Percentiles rank a stretch among this genome's conserved stretches.
Evolutionary conservation across 2,329 filamentous ascomycete genomes (phyloP).

Genomic region (Madurella mycetomatis): DNA sequence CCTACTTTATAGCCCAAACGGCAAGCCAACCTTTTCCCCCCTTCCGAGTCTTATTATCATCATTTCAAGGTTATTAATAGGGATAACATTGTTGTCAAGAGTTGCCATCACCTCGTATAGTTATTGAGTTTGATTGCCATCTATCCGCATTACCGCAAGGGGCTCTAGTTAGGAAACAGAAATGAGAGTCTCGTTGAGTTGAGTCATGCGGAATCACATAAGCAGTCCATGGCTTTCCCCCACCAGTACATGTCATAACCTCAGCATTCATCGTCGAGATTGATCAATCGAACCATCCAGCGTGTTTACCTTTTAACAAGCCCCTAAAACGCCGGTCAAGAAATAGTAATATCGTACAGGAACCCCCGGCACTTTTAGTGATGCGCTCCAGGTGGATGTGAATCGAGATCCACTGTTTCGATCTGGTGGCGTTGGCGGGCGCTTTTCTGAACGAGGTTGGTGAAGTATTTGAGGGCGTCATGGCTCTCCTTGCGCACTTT

Average conservation of each 20-base stretch:
- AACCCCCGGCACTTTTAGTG: not conserved
- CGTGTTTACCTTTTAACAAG: not conserved
- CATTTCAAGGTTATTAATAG: no score
- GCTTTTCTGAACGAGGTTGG: constrained; percentile 70
- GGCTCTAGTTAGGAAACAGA: constrained; percentile 1
- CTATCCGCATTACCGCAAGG: not conserved
- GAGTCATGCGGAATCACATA: constrained; percentile 5
- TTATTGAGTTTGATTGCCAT: not conserved
- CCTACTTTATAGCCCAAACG: no score
- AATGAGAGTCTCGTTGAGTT: constrained; percentile 14
- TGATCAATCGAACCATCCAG: not conserved
- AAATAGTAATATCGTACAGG: not conserved
- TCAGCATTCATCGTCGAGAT: not conserved
- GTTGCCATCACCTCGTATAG: no score
- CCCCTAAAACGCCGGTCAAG: not conserved
- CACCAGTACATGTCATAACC: not conserved
- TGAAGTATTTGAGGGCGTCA: constrained; percentile 84
- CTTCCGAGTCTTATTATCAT: no score
- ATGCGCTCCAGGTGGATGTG: constrained; percentile 35
- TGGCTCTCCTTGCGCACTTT: constrained; percentile 81
- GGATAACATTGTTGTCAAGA: no score
- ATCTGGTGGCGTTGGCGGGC: constrained; percentile 48
- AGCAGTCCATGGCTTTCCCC: not conserved
- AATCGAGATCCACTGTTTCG: constrained; percentile 52
- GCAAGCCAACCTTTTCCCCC: no score